Base-by-base conservation (phyloP, 768 basidiomycete species). In the Podaxis rugospora region DNA sequence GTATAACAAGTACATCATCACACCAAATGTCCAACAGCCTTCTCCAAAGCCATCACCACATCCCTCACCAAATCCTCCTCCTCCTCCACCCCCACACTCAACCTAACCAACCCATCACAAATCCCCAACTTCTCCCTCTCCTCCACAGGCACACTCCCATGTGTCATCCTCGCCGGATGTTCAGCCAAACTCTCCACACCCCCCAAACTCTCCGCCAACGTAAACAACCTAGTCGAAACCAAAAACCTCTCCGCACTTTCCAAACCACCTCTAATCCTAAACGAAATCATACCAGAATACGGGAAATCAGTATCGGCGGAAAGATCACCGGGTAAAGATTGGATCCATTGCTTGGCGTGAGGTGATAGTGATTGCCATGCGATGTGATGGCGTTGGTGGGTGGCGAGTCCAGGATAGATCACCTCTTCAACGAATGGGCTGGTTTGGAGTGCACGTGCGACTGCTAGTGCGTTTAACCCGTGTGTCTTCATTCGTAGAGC, bases 111-210 rank as follows among this genome's bases (percentile, higher is more conserved):
- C 63, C 88, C 83, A 18, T 87, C 87, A 4, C 84, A 84, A 63
- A 98, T 93, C 1, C 95, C 95, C 28, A 94, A 75, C 13, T 74
- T 54, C 28, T 77, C 83, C 10, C 93, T 77, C 72, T 92, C 89
- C 1, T 72, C 84, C 25, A 81, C 79, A 0, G 92, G 88, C 51
- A 93, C 85, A 53, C 83, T 83, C 1, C 84, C 87, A 71, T 97
- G 95, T 6, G 93, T 96, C 95, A 97, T 97, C 73, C 79, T 77
- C 47, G 87, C 85, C 0, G 95, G 95, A 49, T 90, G 80, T 72
- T 98, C 95, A 0, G 91, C 90, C 36, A 98, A 74, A 71, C 87
- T 89, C 80, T 98, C 96, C 4, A 97, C 92, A 0, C 95, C 96
- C 1, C 96, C 96, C 4, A 98, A 74, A 25, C 85, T 87, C 80